Conservation (phyloP, 768 basidiomycete species). For the Tylopilus cervinicoccineus region DNA sequence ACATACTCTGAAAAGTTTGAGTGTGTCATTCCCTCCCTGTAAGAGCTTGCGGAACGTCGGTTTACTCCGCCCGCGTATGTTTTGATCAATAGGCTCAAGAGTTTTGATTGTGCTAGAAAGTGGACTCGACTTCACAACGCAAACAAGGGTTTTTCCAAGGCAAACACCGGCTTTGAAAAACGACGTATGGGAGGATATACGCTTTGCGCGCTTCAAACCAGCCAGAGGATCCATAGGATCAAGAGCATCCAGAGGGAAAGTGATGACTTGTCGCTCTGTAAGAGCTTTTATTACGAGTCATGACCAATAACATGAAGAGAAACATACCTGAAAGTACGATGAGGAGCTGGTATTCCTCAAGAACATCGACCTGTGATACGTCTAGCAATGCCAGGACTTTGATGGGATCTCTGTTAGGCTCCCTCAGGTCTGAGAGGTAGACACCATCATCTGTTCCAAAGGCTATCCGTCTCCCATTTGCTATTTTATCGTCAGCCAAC, state of each 20-base stretch:
- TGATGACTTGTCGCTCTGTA: slow-evolving; percentile 90
- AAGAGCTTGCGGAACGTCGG: slow-evolving; percentile 93
- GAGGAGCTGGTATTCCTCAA: slow-evolving; percentile 93
- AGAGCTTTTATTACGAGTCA: background rate
- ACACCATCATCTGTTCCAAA: slow-evolving; percentile 99
- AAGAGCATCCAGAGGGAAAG: slow-evolving; percentile 91
- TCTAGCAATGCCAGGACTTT: slow-evolving; percentile 87
- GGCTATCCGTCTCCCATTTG: slow-evolving; percentile 76
- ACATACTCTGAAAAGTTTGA: slow-evolving; percentile 83
- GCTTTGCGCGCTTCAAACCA: slow-evolving; percentile 89
- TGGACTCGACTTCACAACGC: slow-evolving; percentile 94
- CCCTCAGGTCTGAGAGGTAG: slow-evolving; percentile 85
- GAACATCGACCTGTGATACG: slow-evolving; percentile 91
- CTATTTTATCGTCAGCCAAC: slow-evolving; percentile 37
- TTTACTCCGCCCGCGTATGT: slow-evolving; percentile 69
- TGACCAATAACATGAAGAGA: background rate
- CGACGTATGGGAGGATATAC: slow-evolving; percentile 92
- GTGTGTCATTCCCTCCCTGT: slow-evolving; percentile 92
- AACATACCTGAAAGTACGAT: slow-evolving; percentile 93
- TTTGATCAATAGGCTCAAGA: slow-evolving; percentile 93
- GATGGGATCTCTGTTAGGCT: slow-evolving; percentile 73
- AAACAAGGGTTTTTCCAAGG: slow-evolving; percentile 86
- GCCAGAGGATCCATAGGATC: slow-evolving; percentile 88
- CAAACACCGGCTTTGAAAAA: slow-evolving; percentile 98
- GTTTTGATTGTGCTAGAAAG: slow-evolving; percentile 97